phyloP scores from a whole-genome alignment of 108 stramenopile genomes.

The Nannochloropsis salina region DNA sequence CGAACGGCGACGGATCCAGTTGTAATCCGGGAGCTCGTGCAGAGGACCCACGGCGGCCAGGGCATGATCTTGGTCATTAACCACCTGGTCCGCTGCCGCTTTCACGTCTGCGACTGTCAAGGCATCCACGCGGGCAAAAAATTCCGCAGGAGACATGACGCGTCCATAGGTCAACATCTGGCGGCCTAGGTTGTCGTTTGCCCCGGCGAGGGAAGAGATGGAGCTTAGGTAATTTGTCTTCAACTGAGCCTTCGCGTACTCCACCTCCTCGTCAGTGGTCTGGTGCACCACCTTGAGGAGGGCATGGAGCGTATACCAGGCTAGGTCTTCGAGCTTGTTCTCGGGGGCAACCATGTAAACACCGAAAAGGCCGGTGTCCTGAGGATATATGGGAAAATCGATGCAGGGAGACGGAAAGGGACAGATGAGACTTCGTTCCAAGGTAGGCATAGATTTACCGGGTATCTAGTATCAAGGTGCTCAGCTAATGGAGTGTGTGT shows the following conservation, averaged over 20 bases:
- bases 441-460: not conserved
- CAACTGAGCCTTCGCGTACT: slow-evolving; percentile 83
- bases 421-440: not conserved
- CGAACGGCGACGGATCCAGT: slow-evolving; percentile 64
- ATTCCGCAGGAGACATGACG: slow-evolving; percentile 89
- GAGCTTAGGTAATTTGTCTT: slow-evolving; percentile 82
- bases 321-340: slow-evolving; percentile 77
- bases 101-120: slow-evolving; percentile 77
- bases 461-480: not conserved
- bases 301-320: slow-evolving; percentile 75
- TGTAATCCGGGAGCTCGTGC: slow-evolving; percentile 89
- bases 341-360: slow-evolving; percentile 81
- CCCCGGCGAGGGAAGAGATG: slow-evolving; percentile 16
- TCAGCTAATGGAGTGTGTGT: not conserved
- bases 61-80: slow-evolving; percentile 96
- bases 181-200: not conserved
- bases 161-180: slow-evolving; percentile 88
- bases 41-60: slow-evolving; percentile 93
- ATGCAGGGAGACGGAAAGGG: not conserved
- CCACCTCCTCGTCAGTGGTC: slow-evolving; percentile 81
- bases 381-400: not conserved
- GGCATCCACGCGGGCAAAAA: slow-evolving; percentile 89
- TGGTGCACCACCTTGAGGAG: slow-evolving; percentile 78
- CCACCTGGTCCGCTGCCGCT: slow-evolving; percentile 52
- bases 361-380: slow-evolving; percentile 97